Evolutionary conservation across 23 red algal species (phyloP).

Genomic region (Agarophyton chilense): DNA sequence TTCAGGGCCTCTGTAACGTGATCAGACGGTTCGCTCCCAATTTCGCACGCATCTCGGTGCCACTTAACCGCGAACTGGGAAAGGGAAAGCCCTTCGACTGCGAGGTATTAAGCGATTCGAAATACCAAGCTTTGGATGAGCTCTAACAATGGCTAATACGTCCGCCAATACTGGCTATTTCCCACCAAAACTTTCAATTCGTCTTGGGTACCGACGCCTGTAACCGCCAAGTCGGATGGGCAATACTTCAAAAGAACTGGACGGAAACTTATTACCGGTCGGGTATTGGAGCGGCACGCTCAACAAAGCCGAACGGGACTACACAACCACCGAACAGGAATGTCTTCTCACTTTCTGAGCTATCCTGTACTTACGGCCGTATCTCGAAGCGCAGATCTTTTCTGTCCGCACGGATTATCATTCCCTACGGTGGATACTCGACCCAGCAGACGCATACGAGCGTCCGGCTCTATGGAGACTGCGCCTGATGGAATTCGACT

Average conservation of each 20-base stretch:
- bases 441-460: background rate
- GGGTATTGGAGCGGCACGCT: constrained; percentile 38
- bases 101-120: background rate
- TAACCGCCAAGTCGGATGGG: constrained; percentile 29
- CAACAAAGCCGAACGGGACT: background rate
- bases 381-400: constrained; percentile 35
- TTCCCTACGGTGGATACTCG: constrained; percentile 35
- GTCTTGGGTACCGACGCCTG: constrained; percentile 51
- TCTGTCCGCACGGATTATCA: constrained; percentile 40
- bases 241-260: constrained; percentile 24
- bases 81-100: background rate
- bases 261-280: constrained; percentile 12
- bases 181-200: background rate
- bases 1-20: constrained; percentile 25
- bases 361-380: constrained; percentile 38
- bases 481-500: constrained; percentile 13
- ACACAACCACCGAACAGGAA: constrained; percentile 39
- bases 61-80: background rate
- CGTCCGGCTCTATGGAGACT: background rate
- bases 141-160: background rate
- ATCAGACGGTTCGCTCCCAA: constrained; percentile 13
- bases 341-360: constrained; percentile 33
- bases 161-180: constrained; percentile 14
- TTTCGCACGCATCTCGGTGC: constrained; percentile 21
- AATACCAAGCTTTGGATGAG: constrained; percentile 3